Evolutionary conservation across 192 early-diverging fungal genomes (phyloP), one percentile per base, ranked within the genome.

Genomic region (Paraglomus brasilianum): DNA sequence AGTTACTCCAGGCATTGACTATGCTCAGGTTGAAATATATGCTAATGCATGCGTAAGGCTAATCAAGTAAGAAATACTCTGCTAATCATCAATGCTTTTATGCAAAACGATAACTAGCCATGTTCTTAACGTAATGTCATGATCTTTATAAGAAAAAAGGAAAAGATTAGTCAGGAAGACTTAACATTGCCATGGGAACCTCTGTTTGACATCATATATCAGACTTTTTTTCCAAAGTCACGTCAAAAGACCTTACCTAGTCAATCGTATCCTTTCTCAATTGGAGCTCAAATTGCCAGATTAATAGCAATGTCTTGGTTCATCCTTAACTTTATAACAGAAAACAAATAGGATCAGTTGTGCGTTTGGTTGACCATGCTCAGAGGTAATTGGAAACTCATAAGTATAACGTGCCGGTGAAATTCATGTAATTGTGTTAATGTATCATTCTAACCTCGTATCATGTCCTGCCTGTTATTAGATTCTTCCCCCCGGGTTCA

Each of bases 121-220:
- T 14, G 22, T 11, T 40, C 30, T 30, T 30, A 30, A 30, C 30
- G 30, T 30, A 30, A 30, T 30, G 30, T n/a, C 30, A 30, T 49
- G 1, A 50, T 22, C 8, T 39, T 38, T 36, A 17, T 17, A 64
- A 90, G 88, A 76, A 88, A 88, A 72, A 83, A 89, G 75, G 78
- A 84, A 19, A 53, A 81, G 66, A 70, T 95, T 17, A 86, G 85
- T 4, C 74, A 78, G 5, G 80, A 87, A 11, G 84, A 85, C 49
- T 61, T 95, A 6, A 70, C 76, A n/a, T 74, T 95, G 38, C 83
- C 87, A 38, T 95, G 93, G 93, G 66, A 85, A 44, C 87, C 87
- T 24, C 68, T 93, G 36, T 93, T 87, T 79, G 82, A 89, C 14
- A 74, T 84, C 59, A 80, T 88, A 49, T 70, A 82, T 19, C 53